phyloP scores from a whole-genome alignment of 1,284 basidiomycete species.

The Puccinia hordei region DNA sequence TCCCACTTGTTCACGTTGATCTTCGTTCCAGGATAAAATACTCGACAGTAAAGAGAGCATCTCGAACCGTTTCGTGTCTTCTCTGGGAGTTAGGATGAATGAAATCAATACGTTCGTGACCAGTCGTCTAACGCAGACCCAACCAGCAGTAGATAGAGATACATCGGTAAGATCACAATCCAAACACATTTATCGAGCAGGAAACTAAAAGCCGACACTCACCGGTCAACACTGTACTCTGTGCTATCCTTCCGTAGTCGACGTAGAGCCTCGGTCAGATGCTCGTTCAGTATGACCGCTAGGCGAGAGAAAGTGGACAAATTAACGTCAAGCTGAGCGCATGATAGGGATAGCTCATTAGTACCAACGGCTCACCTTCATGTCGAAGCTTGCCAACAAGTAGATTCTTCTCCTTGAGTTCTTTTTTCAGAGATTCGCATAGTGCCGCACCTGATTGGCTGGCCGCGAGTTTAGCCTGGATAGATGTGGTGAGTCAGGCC shows the following conservation, averaged over 20 bases:
- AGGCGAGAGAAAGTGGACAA: conserved; percentile 5
- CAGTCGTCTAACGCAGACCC: conserved; percentile 67
- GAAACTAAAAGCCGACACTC: conserved; percentile 44
- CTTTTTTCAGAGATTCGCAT: conserved; percentile 75
- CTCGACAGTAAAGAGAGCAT: conserved; percentile 86
- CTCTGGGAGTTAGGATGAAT: conserved; percentile 85
- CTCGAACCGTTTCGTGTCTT: conserved; percentile 92
- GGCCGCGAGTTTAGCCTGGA: conserved; percentile 67
- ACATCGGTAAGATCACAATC: background rate
- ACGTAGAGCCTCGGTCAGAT: conserved; percentile 93
- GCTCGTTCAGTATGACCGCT: conserved; percentile 96
- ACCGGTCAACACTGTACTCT: conserved; percentile 82
- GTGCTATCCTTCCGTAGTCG: conserved; percentile 80
- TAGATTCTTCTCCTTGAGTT: conserved; percentile 90
- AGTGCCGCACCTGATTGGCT: conserved; percentile 69
- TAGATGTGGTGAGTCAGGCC: background rate
- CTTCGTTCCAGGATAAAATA: conserved; percentile 85
- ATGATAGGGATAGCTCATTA: conserved; percentile 10
- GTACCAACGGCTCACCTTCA: conserved; percentile 69
- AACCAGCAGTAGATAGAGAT: conserved; percentile 68
- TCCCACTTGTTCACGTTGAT: conserved; percentile 86
- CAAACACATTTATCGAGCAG: background rate
- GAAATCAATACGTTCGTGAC: conserved; percentile 83
- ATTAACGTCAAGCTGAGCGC: background rate
- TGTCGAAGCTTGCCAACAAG: conserved; percentile 89